Evolutionary conservation across 2,329 filamentous ascomycete genomes (phyloP), one percentile per base, ranked within the genome.

Genomic region (Diaporthe citrichinensis): DNA sequence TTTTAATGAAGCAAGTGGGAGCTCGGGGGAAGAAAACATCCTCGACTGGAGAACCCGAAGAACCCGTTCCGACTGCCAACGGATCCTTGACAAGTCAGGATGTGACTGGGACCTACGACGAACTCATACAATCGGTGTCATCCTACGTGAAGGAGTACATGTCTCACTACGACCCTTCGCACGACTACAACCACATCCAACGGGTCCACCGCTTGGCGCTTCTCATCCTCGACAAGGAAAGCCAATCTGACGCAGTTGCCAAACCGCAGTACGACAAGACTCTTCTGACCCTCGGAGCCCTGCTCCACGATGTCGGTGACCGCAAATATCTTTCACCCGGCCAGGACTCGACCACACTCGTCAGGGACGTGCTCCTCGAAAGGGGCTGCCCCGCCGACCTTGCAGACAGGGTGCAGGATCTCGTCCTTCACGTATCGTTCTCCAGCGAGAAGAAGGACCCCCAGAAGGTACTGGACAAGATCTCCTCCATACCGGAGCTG

Each of bases 291-390:
- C 91, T 97, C 31, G 87, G 91, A 1, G 94, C 94, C 2, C 88
- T 96, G 5, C 89, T 96, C n/a, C 96, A 98, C 85, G 96, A 98
- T 80, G 92, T 98, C 25, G 95, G 94, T 76, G 96, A 98, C 85
- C 92, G 90, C 83, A 98, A 98, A 85, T 98, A 98, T 83, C 84
- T 92, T 15, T 80, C 86, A 72, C 86, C 89, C 1, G 89, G 88
- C 73, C 87, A 92, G 78, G 89, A 93, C 81, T 81, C 86, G 4
- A 87, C 89, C 3, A 91, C 89, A 23, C 84, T 92, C 75, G 87
- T 94, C 53, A 84, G 85, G 17, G 83, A 87, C 49, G 82, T 92
- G 9, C 88, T 95, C 2, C 77, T 87, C 23, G 86, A 87, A n/a
- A 84, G 89, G 36, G 92, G 92, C 31, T 92, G 91, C n/a, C 82